phyloP scores from a whole-genome alignment of 208 protist genomes.

The Acanthamoeba quina region DNA sequence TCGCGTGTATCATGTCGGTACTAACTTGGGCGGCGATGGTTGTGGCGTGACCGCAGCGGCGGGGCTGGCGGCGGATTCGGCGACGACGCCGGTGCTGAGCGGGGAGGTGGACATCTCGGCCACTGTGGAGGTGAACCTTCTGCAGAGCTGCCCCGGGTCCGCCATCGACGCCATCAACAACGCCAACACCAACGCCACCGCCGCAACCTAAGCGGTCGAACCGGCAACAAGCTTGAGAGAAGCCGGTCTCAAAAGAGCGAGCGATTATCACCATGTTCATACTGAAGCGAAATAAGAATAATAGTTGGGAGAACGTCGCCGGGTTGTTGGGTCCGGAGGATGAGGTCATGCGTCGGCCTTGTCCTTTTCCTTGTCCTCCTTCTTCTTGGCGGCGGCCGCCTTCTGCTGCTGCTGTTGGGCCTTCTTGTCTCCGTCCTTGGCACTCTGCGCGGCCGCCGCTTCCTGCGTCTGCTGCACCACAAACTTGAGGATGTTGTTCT shows the following conservation, averaged over 20 bases:
- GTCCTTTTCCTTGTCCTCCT: conserved; percentile 42
- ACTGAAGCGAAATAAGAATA: neutral
- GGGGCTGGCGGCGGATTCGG: neutral
- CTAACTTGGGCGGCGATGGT: neutral
- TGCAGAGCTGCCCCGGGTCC: conserved; percentile 18
- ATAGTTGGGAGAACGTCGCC: neutral
- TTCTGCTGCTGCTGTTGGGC: neutral
- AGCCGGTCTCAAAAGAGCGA: neutral
- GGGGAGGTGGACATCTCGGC: conserved; percentile 22
- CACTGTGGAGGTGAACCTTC: conserved; percentile 19
- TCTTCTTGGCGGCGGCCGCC: neutral
- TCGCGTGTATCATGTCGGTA: too few species aligned
- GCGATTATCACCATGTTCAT: neutral
- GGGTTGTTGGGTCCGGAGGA: too few species aligned
- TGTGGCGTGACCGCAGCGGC: neutral
- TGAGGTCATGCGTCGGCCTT: neutral
- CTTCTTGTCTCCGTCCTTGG: conserved; percentile 49
- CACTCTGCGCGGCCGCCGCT: conserved; percentile 13
- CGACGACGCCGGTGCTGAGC: conserved; percentile 22
- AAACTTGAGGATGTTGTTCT: conserved; percentile 86
- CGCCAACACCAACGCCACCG: neutral
- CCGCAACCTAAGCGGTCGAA: neutral
- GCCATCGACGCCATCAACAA: conserved; percentile 58
- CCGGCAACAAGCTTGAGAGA: neutral
- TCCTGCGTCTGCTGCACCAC: conserved; percentile 51